phyloP scores from a whole-genome alignment of 805 yeast genomes.

The Candida stauntonica region DNA sequence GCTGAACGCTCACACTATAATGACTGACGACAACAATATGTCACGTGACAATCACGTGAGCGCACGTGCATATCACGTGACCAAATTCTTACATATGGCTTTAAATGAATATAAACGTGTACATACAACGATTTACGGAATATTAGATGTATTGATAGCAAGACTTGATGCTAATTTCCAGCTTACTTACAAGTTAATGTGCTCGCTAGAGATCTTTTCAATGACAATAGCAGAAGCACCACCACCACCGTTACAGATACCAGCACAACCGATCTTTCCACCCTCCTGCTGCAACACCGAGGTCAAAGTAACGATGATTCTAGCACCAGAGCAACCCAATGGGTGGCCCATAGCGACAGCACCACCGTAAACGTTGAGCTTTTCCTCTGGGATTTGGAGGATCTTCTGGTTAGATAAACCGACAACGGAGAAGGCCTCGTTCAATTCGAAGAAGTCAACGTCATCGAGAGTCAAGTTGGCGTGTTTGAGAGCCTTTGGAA shows the following conservation, averaged over 20 bases:
- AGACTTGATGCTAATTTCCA: no score
- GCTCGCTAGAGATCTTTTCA: constrained; percentile 49
- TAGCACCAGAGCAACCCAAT: constrained; percentile 93
- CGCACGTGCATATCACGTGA: no score
- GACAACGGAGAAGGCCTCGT: constrained; percentile 97
- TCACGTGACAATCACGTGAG: no score
- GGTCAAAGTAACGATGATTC: constrained; percentile 82
- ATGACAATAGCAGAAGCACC: constrained; percentile 94
- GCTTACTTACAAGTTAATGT: constrained; percentile 20
- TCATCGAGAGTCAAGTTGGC: constrained; percentile 63
- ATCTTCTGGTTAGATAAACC: constrained; percentile 85
- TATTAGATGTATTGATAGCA: no score
- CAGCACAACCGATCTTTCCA: constrained; percentile 90
- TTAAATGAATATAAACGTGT: no score
- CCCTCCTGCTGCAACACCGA: constrained; percentile 79
- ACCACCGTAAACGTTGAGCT: constrained; percentile 89
- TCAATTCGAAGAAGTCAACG: constrained; percentile 89
- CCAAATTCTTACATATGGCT: no score
- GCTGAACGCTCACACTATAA: no score
- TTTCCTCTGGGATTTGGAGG: constrained; percentile 54
- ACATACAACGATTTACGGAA: no score
- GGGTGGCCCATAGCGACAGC: constrained; percentile 96
- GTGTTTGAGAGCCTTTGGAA: constrained; percentile 92
- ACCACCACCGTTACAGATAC: constrained; percentile 99
- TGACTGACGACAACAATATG: no score